phyloP scores from a whole-genome alignment of 2,329 filamentous ascomycete genomes.

The Aureobasidium sp. region DNA sequence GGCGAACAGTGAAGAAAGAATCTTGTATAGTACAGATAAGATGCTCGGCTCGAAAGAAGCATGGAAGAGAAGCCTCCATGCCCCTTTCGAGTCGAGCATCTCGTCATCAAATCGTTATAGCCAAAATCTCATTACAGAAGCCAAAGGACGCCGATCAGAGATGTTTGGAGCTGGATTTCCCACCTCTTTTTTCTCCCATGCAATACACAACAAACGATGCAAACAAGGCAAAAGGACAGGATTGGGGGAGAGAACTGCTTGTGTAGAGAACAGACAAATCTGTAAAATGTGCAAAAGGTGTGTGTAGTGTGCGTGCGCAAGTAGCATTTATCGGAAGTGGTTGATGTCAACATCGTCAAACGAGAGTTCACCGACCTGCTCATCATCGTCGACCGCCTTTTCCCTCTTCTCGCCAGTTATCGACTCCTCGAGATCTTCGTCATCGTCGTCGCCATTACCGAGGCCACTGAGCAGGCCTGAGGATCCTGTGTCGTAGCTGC shows the following conservation, averaged over 20 bases:
- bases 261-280: background rate
- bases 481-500: conserved; percentile 25
- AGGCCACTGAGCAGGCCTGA: conserved; percentile 62
- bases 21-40: conserved; percentile 13
- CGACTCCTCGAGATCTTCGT: conserved; percentile 76
- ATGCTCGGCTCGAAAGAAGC: background rate
- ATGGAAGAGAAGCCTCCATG: background rate
- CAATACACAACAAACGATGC: conserved; percentile 2
- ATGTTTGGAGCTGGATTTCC: background rate
- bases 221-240: background rate
- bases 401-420: conserved; percentile 30
- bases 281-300: background rate
- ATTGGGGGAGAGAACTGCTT: background rate
- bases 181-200: conserved; percentile 2
- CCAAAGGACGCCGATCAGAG: background rate
- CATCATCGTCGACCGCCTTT: conserved; percentile 43
- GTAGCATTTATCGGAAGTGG: conserved; percentile 39
- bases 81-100: background rate
- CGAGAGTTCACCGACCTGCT: conserved; percentile 60
- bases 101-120: conserved; percentile 13
- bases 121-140: conserved; percentile 10
- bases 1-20: background rate
- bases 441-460: conserved; percentile 91
- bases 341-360: conserved; percentile 55
- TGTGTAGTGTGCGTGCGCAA: background rate